Evolutionary conservation across 2,329 filamentous ascomycete genomes (phyloP).

Genomic region (Ceratocystis colombiana): DNA sequence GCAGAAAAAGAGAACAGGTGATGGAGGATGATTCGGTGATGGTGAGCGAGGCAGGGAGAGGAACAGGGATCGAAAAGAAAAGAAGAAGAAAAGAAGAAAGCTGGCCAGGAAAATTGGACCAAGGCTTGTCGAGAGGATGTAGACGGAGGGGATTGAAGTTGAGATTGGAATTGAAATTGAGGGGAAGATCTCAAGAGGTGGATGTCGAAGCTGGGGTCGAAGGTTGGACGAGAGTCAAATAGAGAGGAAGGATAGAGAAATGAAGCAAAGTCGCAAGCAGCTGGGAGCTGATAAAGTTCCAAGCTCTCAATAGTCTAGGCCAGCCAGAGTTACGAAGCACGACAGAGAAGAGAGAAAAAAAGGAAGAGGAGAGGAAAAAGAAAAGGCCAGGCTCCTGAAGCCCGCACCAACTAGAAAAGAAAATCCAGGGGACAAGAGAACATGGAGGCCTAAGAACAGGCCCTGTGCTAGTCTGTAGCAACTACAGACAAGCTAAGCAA

Average conservation of each 20-base stretch:
- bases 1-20: not conserved
- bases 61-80: not conserved
- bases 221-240: not conserved
- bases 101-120: not conserved
- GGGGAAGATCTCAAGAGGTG: conserved; percentile 5
- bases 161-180: not conserved
- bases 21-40: not conserved
- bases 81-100: not conserved
- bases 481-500: conserved; percentile 5
- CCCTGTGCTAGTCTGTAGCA: conserved; percentile 4
- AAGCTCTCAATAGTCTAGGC: not conserved
- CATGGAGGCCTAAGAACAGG: not conserved
- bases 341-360: not conserved
- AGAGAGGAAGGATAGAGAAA: conserved; percentile 5
- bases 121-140: conserved; percentile 9
- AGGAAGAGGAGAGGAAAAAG: conserved; percentile 16
- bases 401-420: conserved; percentile 10
- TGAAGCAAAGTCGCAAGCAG: conserved; percentile 4
- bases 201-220: conserved; percentile 6
- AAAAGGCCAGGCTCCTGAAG: conserved; percentile 18
- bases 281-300: conserved; percentile 1
- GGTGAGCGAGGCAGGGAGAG: not conserved
- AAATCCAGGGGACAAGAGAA: conserved; percentile 6
- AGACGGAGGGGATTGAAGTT: not conserved
- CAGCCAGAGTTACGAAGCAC: conserved; percentile 11